A percentile compares a stretch with the other conserved stretches of the same genome.
Evolutionary conservation across 371 early-diverging fungal species (phyloP).

Genomic region (Mortierella sp.): DNA sequence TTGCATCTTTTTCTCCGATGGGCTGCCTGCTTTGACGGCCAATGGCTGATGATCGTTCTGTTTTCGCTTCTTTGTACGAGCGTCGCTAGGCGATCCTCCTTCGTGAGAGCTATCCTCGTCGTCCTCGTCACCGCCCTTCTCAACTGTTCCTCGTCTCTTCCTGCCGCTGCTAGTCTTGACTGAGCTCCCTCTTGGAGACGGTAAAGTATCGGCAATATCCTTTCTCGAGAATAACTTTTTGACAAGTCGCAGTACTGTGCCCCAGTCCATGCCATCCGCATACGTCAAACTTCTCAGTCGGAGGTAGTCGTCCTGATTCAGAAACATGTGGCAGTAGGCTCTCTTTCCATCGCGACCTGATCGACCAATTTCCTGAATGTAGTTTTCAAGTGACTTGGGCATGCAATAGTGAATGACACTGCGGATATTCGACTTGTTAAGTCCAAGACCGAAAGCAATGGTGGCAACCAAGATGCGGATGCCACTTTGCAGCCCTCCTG

Average conservation of each 20-base stretch:
- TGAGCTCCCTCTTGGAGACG: neutral
- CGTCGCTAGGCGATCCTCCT: neutral
- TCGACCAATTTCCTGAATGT: constrained; percentile 88
- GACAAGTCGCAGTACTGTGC: constrained; percentile 60
- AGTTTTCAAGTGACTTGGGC: constrained; percentile 85
- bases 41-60: constrained; percentile 27
- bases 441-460: constrained; percentile 88
- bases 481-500: constrained; percentile 17
- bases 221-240: constrained; percentile 54
- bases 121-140: neutral
- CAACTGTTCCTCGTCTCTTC: constrained; percentile 8
- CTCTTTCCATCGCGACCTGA: constrained; percentile 83
- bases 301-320: constrained; percentile 75
- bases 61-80: constrained; percentile 23
- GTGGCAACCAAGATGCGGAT: constrained; percentile 83
- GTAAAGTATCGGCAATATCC: neutral
- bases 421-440: constrained; percentile 84
- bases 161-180: neutral
- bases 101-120: neutral
- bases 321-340: constrained; percentile 74
- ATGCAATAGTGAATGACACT: constrained; percentile 84
- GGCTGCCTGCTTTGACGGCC: constrained; percentile 12
- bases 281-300: constrained; percentile 70
- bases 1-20: constrained; percentile 23
- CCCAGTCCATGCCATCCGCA: constrained; percentile 64